Conservation (phyloP, 352 stramenopile genomes). For the Globisporangium yorkense region DNA sequence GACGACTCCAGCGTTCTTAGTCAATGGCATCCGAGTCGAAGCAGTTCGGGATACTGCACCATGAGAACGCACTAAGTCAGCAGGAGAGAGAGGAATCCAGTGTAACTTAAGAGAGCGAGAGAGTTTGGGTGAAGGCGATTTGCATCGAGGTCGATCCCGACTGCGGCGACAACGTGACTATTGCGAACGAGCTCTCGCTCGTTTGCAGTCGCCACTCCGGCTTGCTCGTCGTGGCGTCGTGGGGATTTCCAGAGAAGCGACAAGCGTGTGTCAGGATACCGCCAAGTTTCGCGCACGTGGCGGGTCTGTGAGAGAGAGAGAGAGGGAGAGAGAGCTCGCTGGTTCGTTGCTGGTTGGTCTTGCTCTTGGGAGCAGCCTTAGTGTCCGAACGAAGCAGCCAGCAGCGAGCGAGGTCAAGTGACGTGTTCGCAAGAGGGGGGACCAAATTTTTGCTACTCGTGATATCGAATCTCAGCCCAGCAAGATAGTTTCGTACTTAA, state of each 20-base stretch:
- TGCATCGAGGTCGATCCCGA: too few relatives aligned
- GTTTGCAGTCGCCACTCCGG: constrained; percentile 3
- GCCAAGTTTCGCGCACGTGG: too few relatives aligned
- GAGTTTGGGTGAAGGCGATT: too few relatives aligned
- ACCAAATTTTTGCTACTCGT: background rate
- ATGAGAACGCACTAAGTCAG: background rate
- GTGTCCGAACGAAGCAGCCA: background rate
- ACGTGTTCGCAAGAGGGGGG: background rate
- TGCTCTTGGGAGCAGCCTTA: too few relatives aligned
- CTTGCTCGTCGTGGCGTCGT: background rate
- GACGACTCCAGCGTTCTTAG: too few relatives aligned
- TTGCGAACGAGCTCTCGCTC: background rate
- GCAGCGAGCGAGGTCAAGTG: background rate
- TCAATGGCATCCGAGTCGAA: too few relatives aligned
- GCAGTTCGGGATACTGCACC: too few relatives aligned
- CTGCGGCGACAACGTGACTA: background rate
- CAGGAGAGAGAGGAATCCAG: background rate
- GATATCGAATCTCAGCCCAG: background rate
- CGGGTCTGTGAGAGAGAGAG: too few relatives aligned
- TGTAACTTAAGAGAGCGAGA: too few relatives aligned
- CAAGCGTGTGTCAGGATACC: background rate
- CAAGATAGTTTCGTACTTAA: background rate
- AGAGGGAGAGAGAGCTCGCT: background rate
- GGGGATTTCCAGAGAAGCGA: background rate
- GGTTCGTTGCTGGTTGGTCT: background rate